Conservation (phyloP, 805 yeast species). For the Saturnispora bothae region DNA sequence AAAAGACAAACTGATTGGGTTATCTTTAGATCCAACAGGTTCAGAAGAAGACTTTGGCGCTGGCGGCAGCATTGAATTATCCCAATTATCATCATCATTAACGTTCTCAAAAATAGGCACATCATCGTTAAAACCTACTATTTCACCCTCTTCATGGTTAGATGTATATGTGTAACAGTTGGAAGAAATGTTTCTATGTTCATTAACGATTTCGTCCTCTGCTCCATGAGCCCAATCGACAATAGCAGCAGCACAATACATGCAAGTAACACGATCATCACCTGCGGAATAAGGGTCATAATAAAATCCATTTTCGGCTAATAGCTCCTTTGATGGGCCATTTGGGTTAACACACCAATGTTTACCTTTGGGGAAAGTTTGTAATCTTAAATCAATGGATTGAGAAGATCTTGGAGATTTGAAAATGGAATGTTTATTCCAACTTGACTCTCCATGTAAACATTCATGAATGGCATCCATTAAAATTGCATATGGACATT, state of each 20-base stretch:
- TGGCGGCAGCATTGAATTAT: not conserved
- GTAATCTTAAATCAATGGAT: not conserved
- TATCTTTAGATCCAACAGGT: not conserved
- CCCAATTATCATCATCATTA: not conserved
- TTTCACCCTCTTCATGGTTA: no score
- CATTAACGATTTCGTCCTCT: conserved; percentile 48
- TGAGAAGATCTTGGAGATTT: conserved; percentile 3
- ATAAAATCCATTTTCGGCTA: conserved; percentile 58
- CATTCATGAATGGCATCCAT: conserved; percentile 5
- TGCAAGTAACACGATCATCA: conserved; percentile 51
- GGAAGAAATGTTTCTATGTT: conserved; percentile 37
- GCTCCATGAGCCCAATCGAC: conserved; percentile 59
- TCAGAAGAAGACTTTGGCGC: not conserved
- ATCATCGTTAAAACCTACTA: no score
- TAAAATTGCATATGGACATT: conserved; percentile 7
- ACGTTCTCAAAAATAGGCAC: not conserved
- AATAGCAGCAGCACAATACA: conserved; percentile 49
- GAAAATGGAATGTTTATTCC: not conserved
- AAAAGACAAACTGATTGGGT: conserved; percentile 7
- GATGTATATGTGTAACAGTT: conserved; percentile 27
- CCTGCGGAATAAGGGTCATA: conserved; percentile 29
- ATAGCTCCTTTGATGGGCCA: conserved; percentile 29
- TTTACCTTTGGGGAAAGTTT: not conserved
- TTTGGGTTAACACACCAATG: conserved; percentile 14
- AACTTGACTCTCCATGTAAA: not conserved